Conservation (phyloP, 1,284 basidiomycete genomes). For the Rhodotorula sp. region DNA sequence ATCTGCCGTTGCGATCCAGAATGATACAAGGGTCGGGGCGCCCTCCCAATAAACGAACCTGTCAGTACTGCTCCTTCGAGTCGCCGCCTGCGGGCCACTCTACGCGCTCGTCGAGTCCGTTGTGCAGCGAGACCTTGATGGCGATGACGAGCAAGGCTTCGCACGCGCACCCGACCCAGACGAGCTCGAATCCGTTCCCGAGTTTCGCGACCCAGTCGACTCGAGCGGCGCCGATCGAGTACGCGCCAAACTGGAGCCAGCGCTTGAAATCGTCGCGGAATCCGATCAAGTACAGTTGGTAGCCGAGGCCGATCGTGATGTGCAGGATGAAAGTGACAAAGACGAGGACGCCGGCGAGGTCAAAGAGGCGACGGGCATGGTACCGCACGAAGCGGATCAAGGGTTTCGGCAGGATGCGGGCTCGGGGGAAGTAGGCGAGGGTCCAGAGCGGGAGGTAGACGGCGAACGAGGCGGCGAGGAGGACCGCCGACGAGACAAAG, state of each 20-base stretch:
- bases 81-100: conserved; percentile 25
- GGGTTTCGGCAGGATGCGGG: conserved; percentile 1
- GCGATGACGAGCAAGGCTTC: conserved; percentile 15
- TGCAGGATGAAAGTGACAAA: conserved; percentile 25
- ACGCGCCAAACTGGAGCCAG: conserved; percentile 12
- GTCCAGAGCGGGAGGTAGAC: conserved; percentile 38
- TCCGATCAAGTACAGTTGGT: conserved; percentile 24
- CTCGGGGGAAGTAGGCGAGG: conserved; percentile 36
- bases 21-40: too few relatives aligned
- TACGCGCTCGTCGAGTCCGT: conserved; percentile 34
- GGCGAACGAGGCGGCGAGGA: conserved; percentile 20
- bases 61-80: not conserved
- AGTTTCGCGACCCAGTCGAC: conserved; percentile 9
- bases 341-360: conserved; percentile 9
- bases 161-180: conserved; percentile 26
- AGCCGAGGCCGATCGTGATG: conserved; percentile 33
- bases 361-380: conserved; percentile 16
- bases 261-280: conserved; percentile 9
- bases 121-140: conserved; percentile 28
- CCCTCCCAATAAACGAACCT: not conserved
- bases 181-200: conserved; percentile 23
- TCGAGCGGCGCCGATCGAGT: not conserved
- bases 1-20: too few relatives aligned
- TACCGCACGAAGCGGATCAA: conserved; percentile 24
- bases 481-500: conserved; percentile 24